Evolutionary conservation across 768 basidiomycete genomes (phyloP).

Genomic region (Mycena venus): DNA sequence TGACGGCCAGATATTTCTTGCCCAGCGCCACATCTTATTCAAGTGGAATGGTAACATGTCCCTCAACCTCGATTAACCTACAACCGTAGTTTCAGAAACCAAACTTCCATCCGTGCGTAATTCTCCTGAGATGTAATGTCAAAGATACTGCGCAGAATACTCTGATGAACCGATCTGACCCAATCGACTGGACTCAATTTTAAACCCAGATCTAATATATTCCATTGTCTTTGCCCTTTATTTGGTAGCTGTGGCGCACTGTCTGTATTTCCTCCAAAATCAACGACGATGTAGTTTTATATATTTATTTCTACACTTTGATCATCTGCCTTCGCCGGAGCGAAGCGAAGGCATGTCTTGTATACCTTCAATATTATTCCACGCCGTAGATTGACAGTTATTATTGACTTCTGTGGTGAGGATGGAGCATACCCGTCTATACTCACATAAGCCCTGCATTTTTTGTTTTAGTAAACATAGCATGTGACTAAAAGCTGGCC

Average conservation of each 20-base stretch:
- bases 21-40: neutral
- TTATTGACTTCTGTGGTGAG: too few species aligned
- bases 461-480: too few species aligned
- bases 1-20: neutral
- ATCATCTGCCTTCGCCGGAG: neutral
- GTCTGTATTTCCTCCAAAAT: neutral
- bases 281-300: neutral
- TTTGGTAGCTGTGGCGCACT: too few species aligned
- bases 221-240: too few species aligned
- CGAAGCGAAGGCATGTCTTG: neutral
- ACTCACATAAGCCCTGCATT: too few species aligned
- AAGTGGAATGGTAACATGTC: neutral
- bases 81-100: neutral
- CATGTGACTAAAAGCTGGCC: too few species aligned
- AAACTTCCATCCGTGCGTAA: neutral
- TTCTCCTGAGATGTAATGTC: neutral
- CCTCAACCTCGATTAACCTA: neutral
- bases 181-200: neutral
- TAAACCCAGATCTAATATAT: too few species aligned
- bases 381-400: too few species aligned
- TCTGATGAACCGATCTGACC: neutral
- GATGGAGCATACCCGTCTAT: too few species aligned
- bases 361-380: too few species aligned
- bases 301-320: neutral
- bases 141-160: neutral